phyloP scores from a whole-genome alignment of 139 green algal species.

The Micractinium sp. region DNA sequence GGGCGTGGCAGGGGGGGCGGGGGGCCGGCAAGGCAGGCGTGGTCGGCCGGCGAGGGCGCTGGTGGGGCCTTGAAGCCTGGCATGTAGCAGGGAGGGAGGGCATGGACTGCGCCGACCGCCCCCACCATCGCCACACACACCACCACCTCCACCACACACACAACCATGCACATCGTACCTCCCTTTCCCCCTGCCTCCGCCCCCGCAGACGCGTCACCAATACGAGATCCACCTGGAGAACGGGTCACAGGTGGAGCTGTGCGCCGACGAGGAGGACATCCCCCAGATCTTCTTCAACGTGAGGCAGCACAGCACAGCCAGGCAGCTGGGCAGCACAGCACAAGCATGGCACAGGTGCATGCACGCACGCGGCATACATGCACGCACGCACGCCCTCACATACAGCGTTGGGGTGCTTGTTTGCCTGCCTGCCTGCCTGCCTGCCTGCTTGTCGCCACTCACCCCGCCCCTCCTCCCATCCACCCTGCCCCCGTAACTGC shows the following conservation, averaged over 20 bases:
- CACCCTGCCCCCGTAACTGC: not conserved
- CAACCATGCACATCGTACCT: not conserved
- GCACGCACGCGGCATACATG: no score
- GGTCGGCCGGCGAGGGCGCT: no score
- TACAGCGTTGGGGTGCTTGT: no score
- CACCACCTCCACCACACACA: not conserved
- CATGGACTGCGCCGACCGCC: no score
- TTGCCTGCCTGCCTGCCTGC: not conserved
- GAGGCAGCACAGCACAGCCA: constrained; percentile 6
- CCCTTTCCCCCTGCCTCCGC: not conserved
- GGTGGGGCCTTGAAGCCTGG: no score
- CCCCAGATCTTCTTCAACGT: constrained; percentile 77
- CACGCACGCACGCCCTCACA: no score
- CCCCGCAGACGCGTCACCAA: constrained; percentile 66
- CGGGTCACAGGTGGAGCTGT: constrained; percentile 56
- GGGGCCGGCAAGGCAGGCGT: not conserved
- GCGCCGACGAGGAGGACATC: constrained; percentile 70
- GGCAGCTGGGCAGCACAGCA: no score
- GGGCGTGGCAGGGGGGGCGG: no score
- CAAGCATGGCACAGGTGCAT: no score
- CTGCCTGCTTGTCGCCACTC: not conserved
- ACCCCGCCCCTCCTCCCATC: not conserved
- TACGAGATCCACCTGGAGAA: constrained; percentile 94
- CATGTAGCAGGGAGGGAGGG: no score
- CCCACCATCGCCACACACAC: no score